A percentile compares a stretch with the other conserved stretches of the same genome.
Conservation (phyloP, 148 eudicot genomes). For the Camellia granthamiana region DNA sequence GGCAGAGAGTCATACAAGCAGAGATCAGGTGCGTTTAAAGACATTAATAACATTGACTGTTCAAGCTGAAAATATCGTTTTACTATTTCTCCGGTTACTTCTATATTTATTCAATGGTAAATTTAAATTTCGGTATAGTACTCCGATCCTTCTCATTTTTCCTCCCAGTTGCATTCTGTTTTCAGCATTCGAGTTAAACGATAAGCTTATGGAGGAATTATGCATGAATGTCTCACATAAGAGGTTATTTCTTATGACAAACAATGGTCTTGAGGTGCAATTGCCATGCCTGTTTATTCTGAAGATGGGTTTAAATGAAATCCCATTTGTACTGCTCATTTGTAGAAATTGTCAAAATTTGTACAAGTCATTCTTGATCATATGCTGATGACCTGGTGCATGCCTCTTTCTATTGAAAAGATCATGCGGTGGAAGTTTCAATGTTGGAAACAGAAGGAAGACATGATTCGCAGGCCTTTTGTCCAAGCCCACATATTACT, state of each 20-base stretch:
- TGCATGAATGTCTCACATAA: background rate
- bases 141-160: background rate
- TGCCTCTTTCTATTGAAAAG: background rate
- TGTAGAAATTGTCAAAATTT: background rate
- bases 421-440: background rate
- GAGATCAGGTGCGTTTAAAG: constrained; percentile 77
- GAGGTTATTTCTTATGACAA: background rate
- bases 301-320: background rate
- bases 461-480: background rate
- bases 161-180: background rate
- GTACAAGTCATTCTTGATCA: background rate
- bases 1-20: constrained; percentile 96
- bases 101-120: background rate
- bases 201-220: background rate
- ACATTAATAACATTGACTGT: background rate
- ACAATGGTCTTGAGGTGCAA: background rate
- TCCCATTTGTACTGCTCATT: background rate
- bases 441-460: background rate
- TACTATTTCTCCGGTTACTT: background rate
- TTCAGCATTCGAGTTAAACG: background rate
- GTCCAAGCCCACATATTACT: background rate
- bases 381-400: no score
- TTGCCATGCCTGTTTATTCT: background rate
- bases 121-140: background rate
- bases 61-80: background rate